A percentile compares a stretch with the other conserved stretches of the same genome.
Evolutionary conservation across 2,329 filamentous ascomycete species (phyloP).

Genomic region (Xylaria sp.): DNA sequence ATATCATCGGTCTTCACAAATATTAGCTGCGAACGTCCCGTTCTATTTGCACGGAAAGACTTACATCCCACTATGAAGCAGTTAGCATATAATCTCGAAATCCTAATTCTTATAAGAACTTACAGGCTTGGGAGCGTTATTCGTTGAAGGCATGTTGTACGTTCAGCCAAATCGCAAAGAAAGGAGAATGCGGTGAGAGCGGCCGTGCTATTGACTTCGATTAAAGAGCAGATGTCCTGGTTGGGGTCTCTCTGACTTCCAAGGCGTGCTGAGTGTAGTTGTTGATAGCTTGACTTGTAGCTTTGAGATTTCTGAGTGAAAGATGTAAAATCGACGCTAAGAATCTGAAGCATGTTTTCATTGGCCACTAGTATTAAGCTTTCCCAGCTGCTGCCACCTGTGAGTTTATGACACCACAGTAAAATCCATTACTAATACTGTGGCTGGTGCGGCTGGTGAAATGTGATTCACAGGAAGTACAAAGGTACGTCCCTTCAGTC

Average conservation of each 20-base stretch:
- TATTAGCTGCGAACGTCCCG: conserved; percentile 17
- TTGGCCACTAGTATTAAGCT: neutral
- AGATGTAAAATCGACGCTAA: conserved; percentile 31
- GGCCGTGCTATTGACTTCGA: neutral
- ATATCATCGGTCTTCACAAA: conserved; percentile 94
- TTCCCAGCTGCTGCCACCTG: conserved; percentile 18
- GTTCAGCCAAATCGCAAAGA: neutral
- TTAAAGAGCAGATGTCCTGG: neutral
- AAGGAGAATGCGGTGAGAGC: neutral
- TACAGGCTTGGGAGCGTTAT: conserved; percentile 40
- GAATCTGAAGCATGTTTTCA: conserved; percentile 25
- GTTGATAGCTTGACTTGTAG: conserved; percentile 5
- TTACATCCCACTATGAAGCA: conserved; percentile 38
- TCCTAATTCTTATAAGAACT: conserved; percentile 16
- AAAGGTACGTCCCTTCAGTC: neutral
- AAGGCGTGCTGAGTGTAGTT: conserved; percentile 5
- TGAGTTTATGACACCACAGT: neutral
- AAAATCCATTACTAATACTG: no score
- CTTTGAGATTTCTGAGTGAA: conserved; percentile 31
- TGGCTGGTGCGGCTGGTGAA: neutral
- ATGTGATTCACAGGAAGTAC: neutral
- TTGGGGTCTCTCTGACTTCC: neutral
- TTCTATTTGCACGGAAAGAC: conserved; percentile 7
- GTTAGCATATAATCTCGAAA: conserved; percentile 27
- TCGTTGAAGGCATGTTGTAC: conserved; percentile 45